Percentiles rank a stretch among this genome's conserved stretches.
Evolutionary conservation across 2,329 filamentous ascomycete genomes (phyloP).

Genomic region (Mycosphaerelloides madeirae): DNA sequence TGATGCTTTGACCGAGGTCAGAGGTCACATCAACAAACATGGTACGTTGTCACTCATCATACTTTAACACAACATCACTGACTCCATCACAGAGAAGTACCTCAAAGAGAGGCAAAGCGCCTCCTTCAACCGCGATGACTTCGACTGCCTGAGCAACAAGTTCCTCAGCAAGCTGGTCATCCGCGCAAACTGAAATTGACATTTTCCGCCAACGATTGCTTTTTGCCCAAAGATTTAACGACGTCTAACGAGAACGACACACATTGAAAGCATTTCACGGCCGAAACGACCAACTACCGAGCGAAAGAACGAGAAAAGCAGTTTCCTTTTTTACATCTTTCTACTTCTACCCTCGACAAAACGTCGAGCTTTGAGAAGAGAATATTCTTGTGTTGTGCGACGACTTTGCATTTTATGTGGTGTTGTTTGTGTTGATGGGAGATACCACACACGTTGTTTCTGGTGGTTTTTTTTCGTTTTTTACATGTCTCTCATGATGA

Average conservation of each 20-base stretch:
- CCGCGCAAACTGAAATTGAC: constrained; percentile 68
- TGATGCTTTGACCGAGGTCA: constrained; percentile 93
- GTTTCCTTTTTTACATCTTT: constrained; percentile 8
- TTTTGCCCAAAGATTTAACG: constrained; percentile 2
- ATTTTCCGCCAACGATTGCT: not conserved
- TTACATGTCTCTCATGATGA: not conserved
- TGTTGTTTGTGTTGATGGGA: constrained; percentile 4
- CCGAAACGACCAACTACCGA: constrained; percentile 2
- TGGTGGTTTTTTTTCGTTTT: not conserved
- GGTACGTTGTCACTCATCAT: constrained; percentile 57
- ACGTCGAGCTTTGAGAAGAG: constrained; percentile 9
- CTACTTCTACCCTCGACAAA: constrained; percentile 6
- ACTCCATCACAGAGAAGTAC: constrained; percentile 66
- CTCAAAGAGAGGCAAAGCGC: constrained; percentile 68
- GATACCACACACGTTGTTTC: not conserved
- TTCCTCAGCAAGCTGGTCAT: constrained; percentile 96
- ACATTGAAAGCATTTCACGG: constrained; percentile 5
- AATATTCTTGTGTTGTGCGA: not conserved
- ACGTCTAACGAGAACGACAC: not conserved
- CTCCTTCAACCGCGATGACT: constrained; percentile 86
- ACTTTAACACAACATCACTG: constrained; percentile 6
- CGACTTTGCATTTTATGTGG: constrained; percentile 14
- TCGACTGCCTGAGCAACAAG: constrained; percentile 94
- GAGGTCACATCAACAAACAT: constrained; percentile 86
- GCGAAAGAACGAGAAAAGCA: constrained; percentile 18